Evolutionary conservation across 1,284 basidiomycete species (phyloP).

Genomic region (Sutorius eximius): DNA sequence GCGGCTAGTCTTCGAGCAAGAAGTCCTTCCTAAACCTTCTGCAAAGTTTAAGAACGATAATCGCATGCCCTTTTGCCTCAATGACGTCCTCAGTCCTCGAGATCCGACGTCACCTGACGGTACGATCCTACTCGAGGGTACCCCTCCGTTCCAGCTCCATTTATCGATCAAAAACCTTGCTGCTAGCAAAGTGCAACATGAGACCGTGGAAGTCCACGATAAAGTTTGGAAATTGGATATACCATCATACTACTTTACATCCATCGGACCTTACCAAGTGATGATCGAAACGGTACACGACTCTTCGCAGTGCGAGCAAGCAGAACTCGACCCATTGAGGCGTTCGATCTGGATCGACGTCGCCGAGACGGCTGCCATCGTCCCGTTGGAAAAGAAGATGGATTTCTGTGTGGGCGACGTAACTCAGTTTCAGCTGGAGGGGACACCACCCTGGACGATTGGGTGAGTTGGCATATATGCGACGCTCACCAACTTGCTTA

Average conservation of each 20-base stretch:
- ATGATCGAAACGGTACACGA: constrained; percentile 76
- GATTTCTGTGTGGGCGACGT: constrained; percentile 93
- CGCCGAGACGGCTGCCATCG: constrained; percentile 91
- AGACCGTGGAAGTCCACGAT: constrained; percentile 59
- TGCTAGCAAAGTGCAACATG: constrained; percentile 59
- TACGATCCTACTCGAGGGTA: constrained; percentile 65
- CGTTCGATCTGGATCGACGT: constrained; percentile 82
- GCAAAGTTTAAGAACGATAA: constrained; percentile 72
- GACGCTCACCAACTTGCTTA: constrained; percentile 2
- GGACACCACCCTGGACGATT: constrained; percentile 94
- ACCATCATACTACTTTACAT: constrained; percentile 69
- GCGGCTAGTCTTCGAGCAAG: constrained; percentile 78
- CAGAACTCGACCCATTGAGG: constrained; percentile 61
- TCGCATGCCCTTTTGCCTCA: constrained; percentile 74
- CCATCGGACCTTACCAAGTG: constrained; percentile 80
- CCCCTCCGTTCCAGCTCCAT: constrained; percentile 84
- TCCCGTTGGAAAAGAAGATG: constrained; percentile 74
- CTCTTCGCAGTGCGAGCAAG: constrained; percentile 77
- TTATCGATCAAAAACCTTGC: constrained; percentile 77
- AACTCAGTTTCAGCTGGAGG: constrained; percentile 91
- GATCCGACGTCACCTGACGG: constrained; percentile 54
- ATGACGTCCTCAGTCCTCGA: constrained; percentile 60
- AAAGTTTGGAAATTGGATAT: constrained; percentile 76
- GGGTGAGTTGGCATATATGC: constrained; percentile 51
- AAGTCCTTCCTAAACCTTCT: constrained; percentile 74